Base-by-base conservation (phyloP, 139 green algal genomes). In the Haematococcus sp. region DNA sequence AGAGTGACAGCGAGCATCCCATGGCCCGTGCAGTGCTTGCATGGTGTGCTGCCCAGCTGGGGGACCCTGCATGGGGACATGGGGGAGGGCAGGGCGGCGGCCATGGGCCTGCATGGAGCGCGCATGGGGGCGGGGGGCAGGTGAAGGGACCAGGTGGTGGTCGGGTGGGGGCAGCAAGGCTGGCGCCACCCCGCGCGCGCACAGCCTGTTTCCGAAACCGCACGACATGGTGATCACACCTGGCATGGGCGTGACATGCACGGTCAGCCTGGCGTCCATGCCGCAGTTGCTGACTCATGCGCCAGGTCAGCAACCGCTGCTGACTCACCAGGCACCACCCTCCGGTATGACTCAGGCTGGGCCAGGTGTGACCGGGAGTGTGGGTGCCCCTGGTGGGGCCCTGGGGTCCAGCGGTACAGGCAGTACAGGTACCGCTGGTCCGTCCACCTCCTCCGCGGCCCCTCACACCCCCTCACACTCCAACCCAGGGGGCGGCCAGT, bases 1-100 rank as follows among this genome's bases (percentile, higher is more conserved):
- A 99, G 85, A 73, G 56, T 17, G 69, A 79, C 46, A 94, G 82
- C 56, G 93, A 98, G 81, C 95, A 99, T 81, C 95, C 95, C 0
- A 76, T 98, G 46, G 95, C 91, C 0, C 51, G 44, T 0, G 93
- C 95, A 1, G 75, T 98, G 35, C 70, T 98, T 33, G 63, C 82
- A 0, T 84, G 66, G 58, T 16, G 33, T 23, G n/a, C 22, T 67
- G 30, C 27, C 31, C 44, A 54, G 68, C 17, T 49, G 30, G 27
- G 30, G n/a, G n/a, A 65, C 9, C 58, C 25, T 9, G 9, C 58
- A 2, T 30, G 17, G 58, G n/a, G n/a, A n/a, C 58, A 28, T 13
- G 4, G 11, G 13, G 27, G 23, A 16, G n/a, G 28, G 25, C 23
- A 65, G 11, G 58, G 23, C 23, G 11, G n/a, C 3, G 25, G 23